These are phyloP conservation scores for Tympanopsis confertula DNA, from an alignment of 2,329 filamentous ascomycete species.

Conservation along the genomic window DNA sequence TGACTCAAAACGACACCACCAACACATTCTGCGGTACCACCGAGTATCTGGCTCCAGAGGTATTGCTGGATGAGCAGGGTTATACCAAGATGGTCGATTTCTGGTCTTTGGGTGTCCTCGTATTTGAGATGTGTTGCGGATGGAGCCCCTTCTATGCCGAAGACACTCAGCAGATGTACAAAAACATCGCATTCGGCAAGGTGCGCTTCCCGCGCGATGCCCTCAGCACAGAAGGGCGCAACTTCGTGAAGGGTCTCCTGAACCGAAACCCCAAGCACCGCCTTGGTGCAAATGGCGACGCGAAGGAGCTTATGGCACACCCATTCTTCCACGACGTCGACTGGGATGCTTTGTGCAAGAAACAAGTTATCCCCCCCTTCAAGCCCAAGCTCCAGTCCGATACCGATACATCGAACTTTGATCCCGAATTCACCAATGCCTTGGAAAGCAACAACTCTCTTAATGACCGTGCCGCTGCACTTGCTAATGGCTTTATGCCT, in stretches of 20 bases:
- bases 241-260: constrained; percentile 93
- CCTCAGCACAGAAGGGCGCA: constrained; percentile 83
- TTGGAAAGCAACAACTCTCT: constrained; percentile 76
- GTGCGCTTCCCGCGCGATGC: constrained; percentile 93
- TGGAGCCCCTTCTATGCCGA: constrained; percentile 99
- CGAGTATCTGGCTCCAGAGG: constrained; percentile 91
- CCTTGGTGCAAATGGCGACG: constrained; percentile 80
- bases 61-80: constrained; percentile 86
- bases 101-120: constrained; percentile 92
- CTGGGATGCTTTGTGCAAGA: constrained; percentile 78
- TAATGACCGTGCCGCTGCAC: constrained; percentile 77
- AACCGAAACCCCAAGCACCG: constrained; percentile 96
- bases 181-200: constrained; percentile 98
- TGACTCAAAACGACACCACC: constrained; percentile 93
- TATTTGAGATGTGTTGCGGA: constrained; percentile 99
- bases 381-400: constrained; percentile 95
- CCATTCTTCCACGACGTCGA: constrained; percentile 91
- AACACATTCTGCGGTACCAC: constrained; percentile 99
- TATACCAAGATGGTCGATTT: constrained; percentile 99
- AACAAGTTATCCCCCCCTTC: constrained; percentile 90
- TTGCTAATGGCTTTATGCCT: constrained; percentile 67
- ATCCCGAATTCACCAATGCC: constrained; percentile 95
- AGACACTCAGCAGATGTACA: constrained; percentile 99
- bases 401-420: constrained; percentile 94
- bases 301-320: constrained; percentile 85